These are phyloP conservation scores for Nothophoma quercina DNA, from an alignment of 2,329 filamentous ascomycete genomes.

Conservation along the genomic window DNA sequence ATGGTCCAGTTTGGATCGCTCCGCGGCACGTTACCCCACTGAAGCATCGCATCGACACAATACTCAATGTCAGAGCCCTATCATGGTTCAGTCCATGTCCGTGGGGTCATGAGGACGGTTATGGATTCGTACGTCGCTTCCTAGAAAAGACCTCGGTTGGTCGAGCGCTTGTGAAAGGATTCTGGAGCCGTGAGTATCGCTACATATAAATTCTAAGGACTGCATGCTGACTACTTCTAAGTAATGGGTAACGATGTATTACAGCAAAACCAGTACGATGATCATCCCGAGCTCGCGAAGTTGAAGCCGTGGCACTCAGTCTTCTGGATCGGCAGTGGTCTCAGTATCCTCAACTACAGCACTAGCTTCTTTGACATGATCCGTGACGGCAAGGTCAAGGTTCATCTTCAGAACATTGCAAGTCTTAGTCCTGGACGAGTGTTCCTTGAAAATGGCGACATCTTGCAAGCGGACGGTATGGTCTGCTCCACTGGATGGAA, in stretches of 20 bases:
- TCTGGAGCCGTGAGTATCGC: conserved; percentile 7
- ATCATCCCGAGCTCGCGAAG: conserved; percentile 51
- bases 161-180: conserved; percentile 5
- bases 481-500: conserved; percentile 12
- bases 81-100: conserved; percentile 12
- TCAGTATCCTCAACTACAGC: conserved; percentile 69
- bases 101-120: conserved; percentile 36
- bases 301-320: conserved; percentile 52
- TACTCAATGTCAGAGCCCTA: conserved; percentile 10
- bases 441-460: conserved; percentile 1
- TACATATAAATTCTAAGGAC: neutral
- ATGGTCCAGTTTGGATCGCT: conserved; percentile 67
- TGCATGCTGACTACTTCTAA: neutral
- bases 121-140: conserved; percentile 5
- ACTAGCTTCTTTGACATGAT: conserved; percentile 66
- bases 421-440: conserved; percentile 4
- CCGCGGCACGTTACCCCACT: conserved; percentile 70
- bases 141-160: conserved; percentile 3
- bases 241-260: conserved; percentile 64
- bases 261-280: conserved; percentile 55
- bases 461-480: conserved; percentile 1
- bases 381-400: conserved; percentile 59
- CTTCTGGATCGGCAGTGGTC: conserved; percentile 63
- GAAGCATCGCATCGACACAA: conserved; percentile 68
- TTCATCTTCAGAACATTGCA: conserved; percentile 38